Base-by-base conservation (phyloP, 2,329 filamentous ascomycete genomes). In the Scedosporium aurantiacum region DNA sequence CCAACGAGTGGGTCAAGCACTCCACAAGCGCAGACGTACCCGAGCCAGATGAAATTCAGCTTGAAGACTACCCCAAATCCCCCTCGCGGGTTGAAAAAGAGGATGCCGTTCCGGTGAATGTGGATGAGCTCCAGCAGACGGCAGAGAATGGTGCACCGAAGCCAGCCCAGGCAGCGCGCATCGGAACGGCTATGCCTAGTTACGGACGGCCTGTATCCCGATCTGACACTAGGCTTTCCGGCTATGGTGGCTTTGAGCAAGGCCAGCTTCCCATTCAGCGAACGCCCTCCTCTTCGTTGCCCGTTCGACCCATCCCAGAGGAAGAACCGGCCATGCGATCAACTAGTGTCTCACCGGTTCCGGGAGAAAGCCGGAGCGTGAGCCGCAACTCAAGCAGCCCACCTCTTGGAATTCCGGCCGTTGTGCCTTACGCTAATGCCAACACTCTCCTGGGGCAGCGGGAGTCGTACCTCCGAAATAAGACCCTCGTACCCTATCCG, bases 1-100 rank as follows among this genome's bases (percentile, higher is more conserved):
- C 91, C 1, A 96, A 96, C 65, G 93, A 97, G 74, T 97, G 93
- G 93, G 91, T 91, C 0, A 97, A 96, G 71, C 91, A 96, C 71
- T 79, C 96, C 10, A 85, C 86, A 64, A 77, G 82, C 50, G 91
- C 93, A 5, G 92, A 97, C 16, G 75, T 77, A 4, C 91, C 91
- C 1, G 82, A 85, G 57, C 72, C 81, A 0, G 86, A 90, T 6
- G 81, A 84, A 1, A 71, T 89, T 12, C 77, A 81, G 25, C 69
- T 83, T 3, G 69, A 79, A 64, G 71, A 79, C 66, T 63, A 73
- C 67, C 58, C 63, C 2, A 65, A 69, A 18, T 69, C 71, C 5
- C 60, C 69, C 41, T 18, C 61, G 54, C 47, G 52, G 7, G 47
- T 27, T 37, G 14, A 45, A 16, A 43, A 59, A 28, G 86, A 91